Evolutionary conservation across 768 basidiomycete genomes (phyloP).

Genomic region (Hygrophoropsis aurantiaca): DNA sequence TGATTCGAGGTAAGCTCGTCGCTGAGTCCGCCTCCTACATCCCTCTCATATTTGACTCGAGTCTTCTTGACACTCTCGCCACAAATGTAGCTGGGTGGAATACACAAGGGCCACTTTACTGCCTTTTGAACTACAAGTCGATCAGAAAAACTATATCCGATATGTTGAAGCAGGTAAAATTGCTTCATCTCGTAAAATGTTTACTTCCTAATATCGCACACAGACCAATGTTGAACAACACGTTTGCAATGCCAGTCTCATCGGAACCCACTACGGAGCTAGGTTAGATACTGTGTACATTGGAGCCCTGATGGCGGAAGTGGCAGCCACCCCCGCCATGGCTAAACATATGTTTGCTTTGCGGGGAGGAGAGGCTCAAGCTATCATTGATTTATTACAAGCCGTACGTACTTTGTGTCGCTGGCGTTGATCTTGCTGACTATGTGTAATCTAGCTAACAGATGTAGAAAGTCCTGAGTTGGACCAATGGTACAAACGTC

Average conservation of each 20-base stretch:
- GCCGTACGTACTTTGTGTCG: constrained; percentile 12
- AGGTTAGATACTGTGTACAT: constrained; percentile 19
- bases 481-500: constrained; percentile 15
- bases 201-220: constrained; percentile 13
- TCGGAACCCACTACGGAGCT: constrained; percentile 15
- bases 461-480: constrained; percentile 12
- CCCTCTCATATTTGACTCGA: not conserved
- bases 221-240: constrained; percentile 10
- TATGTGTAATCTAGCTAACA: constrained; percentile 21
- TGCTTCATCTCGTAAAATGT: not conserved
- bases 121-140: constrained; percentile 11
- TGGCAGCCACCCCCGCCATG: not conserved
- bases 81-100: constrained; percentile 1
- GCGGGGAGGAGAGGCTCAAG: not conserved
- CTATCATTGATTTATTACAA: constrained; percentile 24
- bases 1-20: constrained; percentile 10
- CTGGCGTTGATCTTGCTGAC: not conserved
- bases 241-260: constrained; percentile 21
- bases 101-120: constrained; percentile 2
- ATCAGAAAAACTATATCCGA: constrained; percentile 11
- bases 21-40: constrained; percentile 9
- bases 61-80: constrained; percentile 1
- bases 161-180: constrained; percentile 17
- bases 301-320: constrained; percentile 11
- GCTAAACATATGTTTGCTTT: not conserved